Base-by-base conservation (phyloP, 2,329 filamentous ascomycete genomes). In the Ophiostoma ulmi region DNA sequence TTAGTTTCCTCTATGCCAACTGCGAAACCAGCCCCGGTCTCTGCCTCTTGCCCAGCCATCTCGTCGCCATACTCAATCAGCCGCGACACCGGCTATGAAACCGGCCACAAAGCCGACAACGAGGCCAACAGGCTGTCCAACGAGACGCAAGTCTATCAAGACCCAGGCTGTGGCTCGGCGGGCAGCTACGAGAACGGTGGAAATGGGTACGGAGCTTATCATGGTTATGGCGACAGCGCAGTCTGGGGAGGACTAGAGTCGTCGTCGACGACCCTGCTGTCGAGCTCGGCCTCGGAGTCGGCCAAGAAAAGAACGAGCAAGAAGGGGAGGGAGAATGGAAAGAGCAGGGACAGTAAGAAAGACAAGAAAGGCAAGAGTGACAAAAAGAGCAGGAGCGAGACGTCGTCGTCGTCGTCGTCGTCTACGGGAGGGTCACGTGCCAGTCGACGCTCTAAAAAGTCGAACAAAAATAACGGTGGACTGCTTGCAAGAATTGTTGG, bases 51-150 rank as follows among this genome's bases (percentile, higher is more conserved):
- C 65, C 11, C 39, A 6, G 10, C 65, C n/a, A 31, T 31, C n/a
- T 17, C 22, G 26, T 26, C 13, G 22, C 44, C 68, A 11, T 55
- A 61, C 65, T 70, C 70, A 36, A 64, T 55, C 39, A 66, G 70
- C 58, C 66, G 71, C 41, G 69, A 70, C 52, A 72, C 71, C 14
- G 69, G 69, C 20, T 72, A 72, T 41, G 71, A 67, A 39, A 72
- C 69, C 10, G 71, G 67, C 38, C 36, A 67, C 31, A 69, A 72
- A 44, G 35, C 58, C 14, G 58, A 58, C 52, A 39, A 39, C 8
- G 36, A 38, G 22, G 26, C 36, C 20, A 36, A 44, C 4, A 38
- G 36, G 35, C 36, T 38, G 10, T 13, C 63, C 39, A 20, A 13
- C 31, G 63, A 38, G 17, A 38, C 7, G 3, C 17, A 11, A 10